Conservation (phyloP, 805 yeast genomes). For the Yarrowia keelungensis region DNA sequence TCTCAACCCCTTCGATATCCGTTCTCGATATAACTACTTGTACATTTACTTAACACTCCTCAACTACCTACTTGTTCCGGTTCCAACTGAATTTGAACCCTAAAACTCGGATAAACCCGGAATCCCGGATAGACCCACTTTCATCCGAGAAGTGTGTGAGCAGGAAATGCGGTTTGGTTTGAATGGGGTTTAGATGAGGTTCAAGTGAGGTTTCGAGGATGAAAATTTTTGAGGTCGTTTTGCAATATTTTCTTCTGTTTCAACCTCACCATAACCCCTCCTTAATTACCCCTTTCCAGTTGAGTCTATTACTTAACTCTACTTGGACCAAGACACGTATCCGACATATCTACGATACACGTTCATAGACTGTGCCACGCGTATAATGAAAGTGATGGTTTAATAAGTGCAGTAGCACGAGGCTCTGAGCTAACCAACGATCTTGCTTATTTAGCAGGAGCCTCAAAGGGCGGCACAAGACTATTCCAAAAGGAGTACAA, state of each 20-base stretch:
- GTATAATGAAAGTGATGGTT: no score
- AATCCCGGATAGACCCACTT: conserved; percentile 17
- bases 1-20: no score
- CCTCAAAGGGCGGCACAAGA: no score
- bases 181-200: no score
- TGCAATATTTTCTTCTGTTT: no score
- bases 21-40: not conserved
- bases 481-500: no score
- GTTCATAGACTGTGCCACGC: not conserved
- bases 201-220: not conserved
- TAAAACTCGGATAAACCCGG: conserved; percentile 22
- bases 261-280: no score
- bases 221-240: not conserved
- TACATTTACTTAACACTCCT: not conserved
- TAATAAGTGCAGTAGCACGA: no score
- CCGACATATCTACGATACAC: no score
- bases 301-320: not conserved
- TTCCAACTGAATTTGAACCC: not conserved
- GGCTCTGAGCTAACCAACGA: no score
- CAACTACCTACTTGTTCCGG: no score
- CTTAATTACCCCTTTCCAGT: not conserved
- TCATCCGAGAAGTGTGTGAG: not conserved
- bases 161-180: not conserved
- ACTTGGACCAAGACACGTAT: not conserved
- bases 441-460: no score